Evolutionary conservation across 1,284 basidiomycete genomes (phyloP).

Genomic region (Macrocystidia cucumis): DNA sequence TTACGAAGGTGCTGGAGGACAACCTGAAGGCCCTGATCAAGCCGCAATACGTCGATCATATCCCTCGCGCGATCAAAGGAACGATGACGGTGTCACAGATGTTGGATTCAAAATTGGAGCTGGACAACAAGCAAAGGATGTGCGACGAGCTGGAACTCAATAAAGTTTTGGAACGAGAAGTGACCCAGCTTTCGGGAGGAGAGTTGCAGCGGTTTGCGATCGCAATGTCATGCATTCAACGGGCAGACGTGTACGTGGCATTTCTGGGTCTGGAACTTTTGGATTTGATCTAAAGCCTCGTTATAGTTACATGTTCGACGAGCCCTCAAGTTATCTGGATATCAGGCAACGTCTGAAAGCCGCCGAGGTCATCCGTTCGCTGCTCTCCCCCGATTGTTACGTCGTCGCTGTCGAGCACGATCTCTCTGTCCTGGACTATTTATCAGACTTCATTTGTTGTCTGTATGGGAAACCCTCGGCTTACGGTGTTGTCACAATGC

Average conservation of each 20-base stretch:
- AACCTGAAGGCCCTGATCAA: slow-evolving; percentile 97
- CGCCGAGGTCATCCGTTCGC: slow-evolving; percentile 89
- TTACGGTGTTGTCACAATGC: slow-evolving; percentile 98
- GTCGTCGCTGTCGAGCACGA: slow-evolving; percentile 98
- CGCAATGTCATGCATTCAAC: slow-evolving; percentile 89
- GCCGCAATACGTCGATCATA: slow-evolving; percentile 98
- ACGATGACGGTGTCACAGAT: slow-evolving; percentile 80
- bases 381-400: slow-evolving; percentile 79
- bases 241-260: slow-evolving; percentile 70
- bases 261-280: neutral
- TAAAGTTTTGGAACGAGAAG: slow-evolving; percentile 81
- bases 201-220: slow-evolving; percentile 96
- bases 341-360: slow-evolving; percentile 90
- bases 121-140: slow-evolving; percentile 78
- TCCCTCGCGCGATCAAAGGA: slow-evolving; percentile 92
- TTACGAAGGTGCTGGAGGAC: slow-evolving; percentile 97
- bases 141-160: slow-evolving; percentile 82
- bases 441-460: slow-evolving; percentile 96
- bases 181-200: slow-evolving; percentile 83
- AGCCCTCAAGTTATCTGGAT: slow-evolving; percentile 95
- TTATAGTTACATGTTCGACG: slow-evolving; percentile 92
- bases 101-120: slow-evolving; percentile 83
- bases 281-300: neutral
- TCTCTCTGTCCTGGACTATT: slow-evolving; percentile 92
- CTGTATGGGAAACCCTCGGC: slow-evolving; percentile 95